Conservation (phyloP, 83 land plant genomes). For the Larix sibirica region DNA sequence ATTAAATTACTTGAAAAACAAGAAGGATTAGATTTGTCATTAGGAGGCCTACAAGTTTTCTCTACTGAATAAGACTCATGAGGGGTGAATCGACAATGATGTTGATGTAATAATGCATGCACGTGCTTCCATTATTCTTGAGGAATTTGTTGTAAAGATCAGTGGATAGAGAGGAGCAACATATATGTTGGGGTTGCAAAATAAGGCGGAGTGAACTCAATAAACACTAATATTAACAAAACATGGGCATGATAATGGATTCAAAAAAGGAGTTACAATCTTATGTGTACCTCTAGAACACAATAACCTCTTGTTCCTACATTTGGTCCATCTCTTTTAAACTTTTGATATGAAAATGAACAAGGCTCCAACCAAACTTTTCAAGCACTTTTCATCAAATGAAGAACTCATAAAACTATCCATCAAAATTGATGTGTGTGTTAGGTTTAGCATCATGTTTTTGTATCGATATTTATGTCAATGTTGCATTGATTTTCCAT, state of each 20-base stretch:
- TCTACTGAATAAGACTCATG: no score
- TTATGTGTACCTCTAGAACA: no score
- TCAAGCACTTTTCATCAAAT: neutral
- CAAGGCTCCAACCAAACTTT: neutral
- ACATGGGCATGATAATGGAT: no score
- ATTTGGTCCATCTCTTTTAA: constrained; percentile 80
- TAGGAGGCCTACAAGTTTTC: constrained; percentile 41
- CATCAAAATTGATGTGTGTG: no score
- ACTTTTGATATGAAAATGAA: constrained; percentile 38
- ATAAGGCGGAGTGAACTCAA: neutral
- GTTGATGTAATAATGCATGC: no score
- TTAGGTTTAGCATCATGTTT: no score
- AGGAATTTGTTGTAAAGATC: neutral
- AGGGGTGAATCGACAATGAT: no score
- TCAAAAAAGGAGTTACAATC: neutral
- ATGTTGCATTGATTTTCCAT: neutral
- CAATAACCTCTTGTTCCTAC: constrained; percentile 90
- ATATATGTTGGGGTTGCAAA: neutral
- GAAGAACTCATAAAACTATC: no score
- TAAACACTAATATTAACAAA: no score
- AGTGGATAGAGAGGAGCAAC: constrained; percentile 66
- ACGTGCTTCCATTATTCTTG: no score
- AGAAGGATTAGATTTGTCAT: neutral
- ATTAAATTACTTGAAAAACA: neutral
- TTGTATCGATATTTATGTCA: no score